Conservation (phyloP, 352 stramenopile species). For the Phytophthora cryptogea region DNA sequence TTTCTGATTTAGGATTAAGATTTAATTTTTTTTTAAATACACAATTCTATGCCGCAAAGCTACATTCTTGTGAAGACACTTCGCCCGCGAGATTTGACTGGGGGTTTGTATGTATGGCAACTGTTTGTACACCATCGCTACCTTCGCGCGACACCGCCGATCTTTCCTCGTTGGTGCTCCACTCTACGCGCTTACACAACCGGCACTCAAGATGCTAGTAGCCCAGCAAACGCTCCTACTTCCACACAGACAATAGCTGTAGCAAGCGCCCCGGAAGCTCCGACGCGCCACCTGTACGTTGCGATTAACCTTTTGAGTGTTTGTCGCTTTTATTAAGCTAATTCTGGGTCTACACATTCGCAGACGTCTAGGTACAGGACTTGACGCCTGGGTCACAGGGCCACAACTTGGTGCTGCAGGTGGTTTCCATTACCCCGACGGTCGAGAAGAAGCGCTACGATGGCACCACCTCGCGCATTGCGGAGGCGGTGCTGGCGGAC, state of each 20-base stretch:
- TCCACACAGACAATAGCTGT: constrained; percentile 20
- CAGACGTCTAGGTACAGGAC: constrained; percentile 84
- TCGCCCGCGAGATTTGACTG: too few relatives aligned
- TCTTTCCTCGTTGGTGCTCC: constrained; percentile 42
- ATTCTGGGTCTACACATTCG: constrained; percentile 5
- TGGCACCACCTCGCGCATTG: constrained; percentile 64
- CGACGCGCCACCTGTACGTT: constrained; percentile 53
- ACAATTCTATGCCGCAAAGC: too few relatives aligned
- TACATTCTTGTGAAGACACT: too few relatives aligned
- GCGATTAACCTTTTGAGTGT: too few relatives aligned
- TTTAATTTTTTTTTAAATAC: too few relatives aligned
- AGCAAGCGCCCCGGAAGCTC: constrained; percentile 32
- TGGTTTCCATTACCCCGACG: constrained; percentile 60
- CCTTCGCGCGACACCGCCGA: constrained; percentile 4
- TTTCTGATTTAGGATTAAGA: too few relatives aligned
- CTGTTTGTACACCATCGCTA: background rate
- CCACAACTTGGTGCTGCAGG: constrained; percentile 80
- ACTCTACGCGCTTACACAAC: background rate
- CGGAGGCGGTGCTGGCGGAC: constrained; percentile 79
- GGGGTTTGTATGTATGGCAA: too few relatives aligned
- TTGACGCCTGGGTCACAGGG: constrained; percentile 73
- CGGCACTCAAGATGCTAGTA: constrained; percentile 4
- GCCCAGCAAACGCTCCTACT: constrained; percentile 1
- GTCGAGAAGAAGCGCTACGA: constrained; percentile 80
- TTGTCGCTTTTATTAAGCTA: background rate